These are phyloP conservation scores for Themeda triandra DNA, from an alignment of 176 grass and related monocot species.

Conservation along the genomic window DNA sequence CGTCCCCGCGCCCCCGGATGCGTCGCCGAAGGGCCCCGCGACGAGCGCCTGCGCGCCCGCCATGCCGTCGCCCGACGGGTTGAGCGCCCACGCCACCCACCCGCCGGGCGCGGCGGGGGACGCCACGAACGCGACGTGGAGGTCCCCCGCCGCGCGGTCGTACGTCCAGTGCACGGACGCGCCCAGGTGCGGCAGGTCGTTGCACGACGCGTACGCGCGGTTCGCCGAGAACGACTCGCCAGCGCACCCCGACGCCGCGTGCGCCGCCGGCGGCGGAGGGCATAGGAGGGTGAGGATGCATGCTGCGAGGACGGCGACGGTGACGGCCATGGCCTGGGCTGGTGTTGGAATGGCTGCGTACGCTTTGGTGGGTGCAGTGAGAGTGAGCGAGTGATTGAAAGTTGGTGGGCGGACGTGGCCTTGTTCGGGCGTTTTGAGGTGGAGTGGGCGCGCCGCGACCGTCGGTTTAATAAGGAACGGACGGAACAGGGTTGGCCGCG, in stretches of 20 bases:
- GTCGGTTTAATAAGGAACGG: background rate
- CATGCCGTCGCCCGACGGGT: constrained; percentile 50
- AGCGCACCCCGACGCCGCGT: constrained; percentile 22
- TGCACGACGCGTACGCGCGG: constrained; percentile 51
- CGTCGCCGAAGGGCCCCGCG: constrained; percentile 20
- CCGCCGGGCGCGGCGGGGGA: constrained; percentile 39
- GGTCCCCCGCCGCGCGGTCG: constrained; percentile 26
- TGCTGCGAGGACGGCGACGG: constrained; percentile 12
- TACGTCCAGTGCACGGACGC: constrained; percentile 72
- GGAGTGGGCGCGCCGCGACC: background rate
- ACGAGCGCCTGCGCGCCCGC: constrained; percentile 53
- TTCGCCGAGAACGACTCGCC: constrained; percentile 40
- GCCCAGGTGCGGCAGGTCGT: constrained; percentile 46
- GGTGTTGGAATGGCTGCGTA: too few species aligned
- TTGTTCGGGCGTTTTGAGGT: background rate
- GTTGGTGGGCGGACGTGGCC: background rate
- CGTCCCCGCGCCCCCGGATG: background rate
- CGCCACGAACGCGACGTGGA: constrained; percentile 61
- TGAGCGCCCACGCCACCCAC: constrained; percentile 78
- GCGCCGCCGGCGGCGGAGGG: background rate
- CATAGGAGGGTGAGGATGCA: background rate
- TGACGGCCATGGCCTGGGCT: background rate
- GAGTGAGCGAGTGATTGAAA: background rate
- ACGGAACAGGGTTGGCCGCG: background rate
- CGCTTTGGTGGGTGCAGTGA: background rate